A percentile compares a stretch with the other conserved stretches of the same genome.
Evolutionary conservation across 1,139 yeast species (phyloP).

Genomic region (Geotrichum carabidarum): DNA sequence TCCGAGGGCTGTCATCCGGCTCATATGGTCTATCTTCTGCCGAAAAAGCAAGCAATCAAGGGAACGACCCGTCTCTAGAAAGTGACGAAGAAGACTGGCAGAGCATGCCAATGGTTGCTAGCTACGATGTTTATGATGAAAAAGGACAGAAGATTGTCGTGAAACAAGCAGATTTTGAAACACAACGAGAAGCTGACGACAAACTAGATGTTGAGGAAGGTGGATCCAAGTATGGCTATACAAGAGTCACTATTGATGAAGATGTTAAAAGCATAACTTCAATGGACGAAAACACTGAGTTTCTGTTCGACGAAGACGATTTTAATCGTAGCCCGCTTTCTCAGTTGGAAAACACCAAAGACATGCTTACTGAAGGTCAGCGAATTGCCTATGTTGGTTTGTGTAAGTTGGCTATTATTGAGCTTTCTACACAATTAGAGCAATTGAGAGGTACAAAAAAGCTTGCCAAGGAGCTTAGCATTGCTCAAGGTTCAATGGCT

Average conservation of each 20-base stretch:
- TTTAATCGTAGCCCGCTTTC: slow-evolving; percentile 49
- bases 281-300: slow-evolving; percentile 74
- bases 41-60: neutral
- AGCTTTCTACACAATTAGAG: slow-evolving; percentile 77
- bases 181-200: slow-evolving; percentile 23
- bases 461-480: slow-evolving; percentile 48
- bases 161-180: slow-evolving; percentile 22
- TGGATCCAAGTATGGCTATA: slow-evolving; percentile 54
- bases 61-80: neutral
- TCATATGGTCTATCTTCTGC: neutral
- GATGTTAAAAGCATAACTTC: slow-evolving; percentile 70
- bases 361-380: slow-evolving; percentile 75
- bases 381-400: slow-evolving; percentile 90
- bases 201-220: slow-evolving; percentile 29
- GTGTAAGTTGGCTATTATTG: slow-evolving; percentile 66
- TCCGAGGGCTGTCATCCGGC: slow-evolving; percentile 4
- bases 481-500: slow-evolving; percentile 74
- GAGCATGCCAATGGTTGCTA: slow-evolving; percentile 58
- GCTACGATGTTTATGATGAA: slow-evolving; percentile 53
- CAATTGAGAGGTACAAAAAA: slow-evolving; percentile 51
- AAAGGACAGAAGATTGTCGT: slow-evolving; percentile 47
- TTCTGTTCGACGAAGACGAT: slow-evolving; percentile 54
- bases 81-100: slow-evolving; percentile 45
- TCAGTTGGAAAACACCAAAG: slow-evolving; percentile 74
- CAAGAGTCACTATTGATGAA: slow-evolving; percentile 86